Evolutionary conservation across 148 eudicot species (phyloP), one percentile per base, ranked within the genome.

Genomic region (Nyssa sinensis): DNA sequence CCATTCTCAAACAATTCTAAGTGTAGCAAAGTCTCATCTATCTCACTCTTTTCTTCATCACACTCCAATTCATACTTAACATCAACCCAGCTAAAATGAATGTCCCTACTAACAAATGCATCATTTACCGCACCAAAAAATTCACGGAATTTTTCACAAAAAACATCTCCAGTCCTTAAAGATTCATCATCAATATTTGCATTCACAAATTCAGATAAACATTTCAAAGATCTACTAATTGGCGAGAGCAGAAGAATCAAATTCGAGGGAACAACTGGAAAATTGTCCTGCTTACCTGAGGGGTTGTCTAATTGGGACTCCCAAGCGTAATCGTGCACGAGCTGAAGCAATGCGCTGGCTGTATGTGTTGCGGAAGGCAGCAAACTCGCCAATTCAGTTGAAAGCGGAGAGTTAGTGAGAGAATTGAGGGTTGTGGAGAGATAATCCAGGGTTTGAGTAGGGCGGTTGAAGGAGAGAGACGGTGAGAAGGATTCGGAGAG

Each of bases 11-110:
- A 77, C 63, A 72, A 33, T 69, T 23, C 64, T 58, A 77, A 62
- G 17, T 80, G 59, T 60, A 67, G 75, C 34, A 30, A 39, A 63
- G 55, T 49, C 44, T 81, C 86, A 75, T 75, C 80, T 64, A 62
- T 21, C 69, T 77, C 67, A 24, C n/a, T 72, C 7, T 62, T 64
- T 17, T 72, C 59, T 7, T 24, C 60, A 68, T 53, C 65, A 60
- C 7, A 65, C 17, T 78, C 79, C 1, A 51, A 6, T 23, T 77
- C 79, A 77, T 60, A 80, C 53, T n/a, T 76, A 30, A 90, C 88
- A 83, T 92, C 90, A 62, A 92, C 79, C 98, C 98, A 94, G 55
- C 91, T 79, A 65, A 85, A 80, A 79, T 88, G 93, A 61, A 94
- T 86, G 83, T 90, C 91, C 80, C 90, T 89, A 69, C 59, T 67